Evolutionary conservation across 345 rosid species (phyloP), one percentile per base, ranked within the genome.

Genomic region (Eucalyptus regnans): DNA sequence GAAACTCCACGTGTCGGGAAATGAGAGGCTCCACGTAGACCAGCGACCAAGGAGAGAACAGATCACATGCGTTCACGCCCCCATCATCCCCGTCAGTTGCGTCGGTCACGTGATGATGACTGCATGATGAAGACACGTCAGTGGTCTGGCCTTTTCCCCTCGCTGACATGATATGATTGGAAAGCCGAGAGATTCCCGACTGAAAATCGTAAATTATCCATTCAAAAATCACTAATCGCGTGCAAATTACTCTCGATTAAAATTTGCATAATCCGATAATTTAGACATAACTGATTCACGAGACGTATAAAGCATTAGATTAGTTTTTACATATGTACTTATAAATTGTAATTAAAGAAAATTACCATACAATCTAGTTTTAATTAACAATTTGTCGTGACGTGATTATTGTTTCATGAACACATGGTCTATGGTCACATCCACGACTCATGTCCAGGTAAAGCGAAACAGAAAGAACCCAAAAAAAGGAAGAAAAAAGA

Each of bases 261-360:
- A 56, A 23, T 56, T 56, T 23, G 29, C 58, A 52, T 7, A 2
- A 7, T 0, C 2, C 25, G 0, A 20, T 18, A 52, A 52, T 7
- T 7, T 52, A 23, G 58, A 52, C 58, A 2, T 52, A 7, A 18
- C 58, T 52, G 58, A 52, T 7, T 52, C 4, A 18, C 2, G 58
- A 52, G 23, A 1, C 58, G 18, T 52, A 3, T 52, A 52, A 18
- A 52, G 58, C 58, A 52, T 52, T 52, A 52, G 25, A 52, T 18
- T 23, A 52, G 25, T 52, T 52, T 52, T 52, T 2, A 3, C 58
- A 2, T 7, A 18, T 7, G 29, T 56, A 22, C 29, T 22, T 3
- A 56, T 9, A 23, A 56, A 22, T 56, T 23, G 29, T 23, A 56
- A 56, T 56, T 4, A 9, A 56, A 5, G 12, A 56, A 56, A 56